Base-by-base conservation (phyloP, 345 rosid genomes). In the Hibiscus trionum region DNA sequence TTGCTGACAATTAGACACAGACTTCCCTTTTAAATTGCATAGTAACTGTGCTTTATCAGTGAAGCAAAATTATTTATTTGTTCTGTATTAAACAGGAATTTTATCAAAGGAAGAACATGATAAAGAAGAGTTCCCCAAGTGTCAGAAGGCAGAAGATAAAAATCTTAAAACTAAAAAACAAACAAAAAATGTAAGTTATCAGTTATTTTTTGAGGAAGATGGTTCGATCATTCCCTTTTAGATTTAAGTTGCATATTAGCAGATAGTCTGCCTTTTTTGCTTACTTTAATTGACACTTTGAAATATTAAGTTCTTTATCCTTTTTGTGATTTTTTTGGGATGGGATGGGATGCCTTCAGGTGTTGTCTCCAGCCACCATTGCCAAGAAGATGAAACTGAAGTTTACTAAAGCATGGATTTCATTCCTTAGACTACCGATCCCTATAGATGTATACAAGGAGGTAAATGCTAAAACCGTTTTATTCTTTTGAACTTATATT, bases 401-500 rank as follows among this genome's bases (percentile, higher is more conserved):
- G 80, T 92, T 95, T 74, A 91, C 91, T 3, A 92, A 90, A 82
- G 91, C 97, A 12, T 95, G 99, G 99, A 82, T 88, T 77, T 78
- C 96, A 39, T 92, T 95, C 87, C 94, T 95, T 72, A 86, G 92
- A 81, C 81, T 92, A 59, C 96, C 90, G 11, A 93, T 92, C 71
- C 93, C 97, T 12, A 78, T 90, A 76, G 93, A 86, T 76, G 82
- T 95, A 27, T 95, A 92, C 86, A 95, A 92, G 82, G 96, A 95
- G 93, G 99, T 91, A 75, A 76, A 61, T 19, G 42, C 76, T 26
- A 62, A 16, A 47, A 66, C 35, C 50, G 3, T n/a, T 12, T 0
- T 60, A 61, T 10, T 65, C 58, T 68, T 29, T 35, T 24, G 55
- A 35, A 46, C 70, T 26, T n/a, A 56, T 31, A 55, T 52, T 50